A percentile compares a stretch with the other conserved stretches of the same genome.
Evolutionary conservation across 1,284 basidiomycete species (phyloP).

Genomic region (Pulveroboletus sp.): DNA sequence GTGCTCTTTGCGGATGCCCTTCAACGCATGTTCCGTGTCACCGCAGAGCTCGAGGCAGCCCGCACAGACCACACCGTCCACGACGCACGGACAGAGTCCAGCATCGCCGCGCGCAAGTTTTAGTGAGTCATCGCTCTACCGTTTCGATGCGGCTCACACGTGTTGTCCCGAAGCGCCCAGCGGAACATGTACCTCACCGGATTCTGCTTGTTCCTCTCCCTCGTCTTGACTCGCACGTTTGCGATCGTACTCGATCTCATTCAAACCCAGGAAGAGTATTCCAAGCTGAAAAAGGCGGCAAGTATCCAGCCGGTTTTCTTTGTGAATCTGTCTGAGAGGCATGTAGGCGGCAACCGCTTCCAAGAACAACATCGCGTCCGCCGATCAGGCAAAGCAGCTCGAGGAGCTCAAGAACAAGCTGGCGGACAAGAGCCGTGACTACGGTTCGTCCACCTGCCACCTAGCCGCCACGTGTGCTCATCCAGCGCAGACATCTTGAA

Average conservation of each 20-base stretch:
- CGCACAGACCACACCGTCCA: slow-evolving; percentile 57
- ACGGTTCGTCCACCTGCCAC: slow-evolving; percentile 50
- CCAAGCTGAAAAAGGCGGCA: slow-evolving; percentile 75
- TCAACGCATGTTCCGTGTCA: slow-evolving; percentile 90
- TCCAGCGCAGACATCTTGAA: slow-evolving; percentile 68
- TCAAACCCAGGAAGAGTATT: slow-evolving; percentile 85
- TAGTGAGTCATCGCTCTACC: slow-evolving; percentile 59
- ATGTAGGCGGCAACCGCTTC: slow-evolving; percentile 43
- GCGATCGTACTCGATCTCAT: slow-evolving; percentile 91
- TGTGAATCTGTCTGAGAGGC: background rate
- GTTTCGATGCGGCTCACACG: background rate
- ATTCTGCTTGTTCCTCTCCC: slow-evolving; percentile 90
- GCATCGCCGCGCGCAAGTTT: slow-evolving; percentile 87
- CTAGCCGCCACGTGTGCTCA: background rate
- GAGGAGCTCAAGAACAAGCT: slow-evolving; percentile 63
- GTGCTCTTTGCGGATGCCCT: slow-evolving; percentile 89
- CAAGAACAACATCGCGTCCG: slow-evolving; percentile 35
- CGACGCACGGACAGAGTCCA: slow-evolving; percentile 81
- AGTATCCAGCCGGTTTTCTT: slow-evolving; percentile 21
- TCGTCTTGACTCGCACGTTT: slow-evolving; percentile 91
- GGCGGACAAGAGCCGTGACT: slow-evolving; percentile 60
- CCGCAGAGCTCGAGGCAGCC: slow-evolving; percentile 71
- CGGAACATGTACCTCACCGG: slow-evolving; percentile 89
- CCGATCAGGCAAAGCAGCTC: slow-evolving; percentile 61
- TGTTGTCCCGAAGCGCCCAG: slow-evolving; percentile 65